These are phyloP conservation scores for Cercospora brassicicola DNA, from an alignment of 2,329 filamentous ascomycete species.

Conservation along the genomic window DNA sequence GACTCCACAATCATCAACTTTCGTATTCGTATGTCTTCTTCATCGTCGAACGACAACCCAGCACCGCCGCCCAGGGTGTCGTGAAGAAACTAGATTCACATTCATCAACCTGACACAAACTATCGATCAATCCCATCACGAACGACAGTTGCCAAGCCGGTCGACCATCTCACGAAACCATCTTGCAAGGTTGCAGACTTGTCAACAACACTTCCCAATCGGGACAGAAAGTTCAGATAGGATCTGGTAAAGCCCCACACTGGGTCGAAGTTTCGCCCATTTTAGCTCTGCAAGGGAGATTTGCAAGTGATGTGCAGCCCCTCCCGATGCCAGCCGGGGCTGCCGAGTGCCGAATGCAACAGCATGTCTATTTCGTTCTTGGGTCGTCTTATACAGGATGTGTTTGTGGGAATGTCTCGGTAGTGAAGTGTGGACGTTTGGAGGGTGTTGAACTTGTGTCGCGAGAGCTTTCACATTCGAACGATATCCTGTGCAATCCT, in stretches of 20 bases:
- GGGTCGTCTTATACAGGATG: background rate
- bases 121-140: background rate
- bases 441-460: background rate
- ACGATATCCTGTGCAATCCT: too few species aligned
- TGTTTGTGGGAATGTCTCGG: background rate
- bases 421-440: background rate
- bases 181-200: background rate
- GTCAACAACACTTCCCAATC: background rate
- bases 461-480: too few species aligned
- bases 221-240: background rate
- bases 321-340: background rate
- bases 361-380: background rate
- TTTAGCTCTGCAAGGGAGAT: slow-evolving; percentile 1
- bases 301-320: background rate
- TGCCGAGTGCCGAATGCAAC: background rate
- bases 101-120: background rate
- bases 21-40: background rate
- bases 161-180: background rate
- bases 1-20: background rate
- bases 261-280: background rate
- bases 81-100: background rate
- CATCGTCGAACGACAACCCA: background rate
- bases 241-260: background rate
- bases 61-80: background rate
- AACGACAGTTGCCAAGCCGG: background rate